Percentiles rank a stretch among this genome's conserved stretches.
These are phyloP conservation scores for Kwoniella shandongensis DNA, from an alignment of 768 basidiomycete species.

Conservation along the genomic window DNA sequence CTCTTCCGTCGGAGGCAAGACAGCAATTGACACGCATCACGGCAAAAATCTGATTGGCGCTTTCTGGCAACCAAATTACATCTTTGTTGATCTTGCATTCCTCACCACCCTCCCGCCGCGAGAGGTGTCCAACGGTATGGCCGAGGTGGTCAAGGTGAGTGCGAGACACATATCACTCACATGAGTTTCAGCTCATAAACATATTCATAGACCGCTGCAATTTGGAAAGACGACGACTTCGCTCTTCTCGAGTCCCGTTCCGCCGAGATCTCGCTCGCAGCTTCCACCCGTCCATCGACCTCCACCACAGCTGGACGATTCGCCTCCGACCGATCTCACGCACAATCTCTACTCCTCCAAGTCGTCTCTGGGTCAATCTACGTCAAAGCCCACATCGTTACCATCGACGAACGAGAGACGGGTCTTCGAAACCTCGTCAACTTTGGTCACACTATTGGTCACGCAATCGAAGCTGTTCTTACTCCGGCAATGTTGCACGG, in stretches of 20 bases:
- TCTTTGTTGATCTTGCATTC: conserved; percentile 96
- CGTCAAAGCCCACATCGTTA: conserved; percentile 96
- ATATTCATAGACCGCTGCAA: conserved; percentile 98
- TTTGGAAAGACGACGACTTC: conserved; percentile 92
- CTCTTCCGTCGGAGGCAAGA: conserved; percentile 95
- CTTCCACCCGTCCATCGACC: conserved; percentile 66
- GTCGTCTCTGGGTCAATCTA: conserved; percentile 90
- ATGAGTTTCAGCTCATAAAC: background rate
- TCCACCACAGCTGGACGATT: conserved; percentile 56
- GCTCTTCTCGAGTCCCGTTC: conserved; percentile 80
- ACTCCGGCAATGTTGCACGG: conserved; percentile 93
- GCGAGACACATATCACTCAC: background rate
- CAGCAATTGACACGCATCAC: conserved; percentile 96
- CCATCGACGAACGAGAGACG: conserved; percentile 93
- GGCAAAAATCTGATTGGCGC: conserved; percentile 98
- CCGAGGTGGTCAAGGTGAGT: conserved; percentile 90
- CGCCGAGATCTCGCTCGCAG: conserved; percentile 77
- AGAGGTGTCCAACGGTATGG: conserved; percentile 99
- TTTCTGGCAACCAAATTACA: conserved; percentile 96
- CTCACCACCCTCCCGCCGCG: conserved; percentile 85
- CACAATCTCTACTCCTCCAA: conserved; percentile 80
- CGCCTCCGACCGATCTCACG: conserved; percentile 61
- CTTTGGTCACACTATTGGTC: conserved; percentile 97
- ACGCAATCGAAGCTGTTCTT: conserved; percentile 94
- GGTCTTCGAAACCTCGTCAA: conserved; percentile 97